Evolutionary conservation across 2,329 filamentous ascomycete genomes (phyloP).

Genomic region (Ceratocystis cacaofunesta): DNA sequence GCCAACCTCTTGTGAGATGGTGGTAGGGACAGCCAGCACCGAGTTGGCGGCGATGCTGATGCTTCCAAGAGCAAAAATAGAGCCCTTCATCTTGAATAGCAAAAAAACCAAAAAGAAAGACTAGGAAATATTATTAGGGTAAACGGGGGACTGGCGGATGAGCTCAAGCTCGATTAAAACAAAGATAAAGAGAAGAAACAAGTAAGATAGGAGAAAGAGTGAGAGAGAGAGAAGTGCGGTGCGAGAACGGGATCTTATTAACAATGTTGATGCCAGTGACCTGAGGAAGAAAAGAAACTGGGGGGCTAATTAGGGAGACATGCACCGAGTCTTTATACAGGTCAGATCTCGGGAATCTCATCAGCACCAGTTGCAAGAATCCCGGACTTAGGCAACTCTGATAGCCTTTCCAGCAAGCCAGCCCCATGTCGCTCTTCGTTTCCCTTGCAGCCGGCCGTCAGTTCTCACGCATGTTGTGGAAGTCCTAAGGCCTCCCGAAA

Average conservation of each 20-base stretch:
- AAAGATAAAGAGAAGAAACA: neutral
- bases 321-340: constrained; percentile 13
- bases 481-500: neutral
- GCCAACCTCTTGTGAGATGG: constrained; percentile 20
- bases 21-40: constrained; percentile 12
- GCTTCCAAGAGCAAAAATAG: constrained; percentile 7
- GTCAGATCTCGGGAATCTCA: neutral
- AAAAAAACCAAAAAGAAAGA: neutral
- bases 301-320: constrained; percentile 3
- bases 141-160: neutral
- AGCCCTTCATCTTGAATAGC: constrained; percentile 16
- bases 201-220: neutral
- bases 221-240: constrained; percentile 14
- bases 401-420: neutral
- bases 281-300: constrained; percentile 11
- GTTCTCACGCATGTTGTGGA: neutral
- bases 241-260: constrained; percentile 12
- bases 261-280: constrained; percentile 6
- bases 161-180: neutral
- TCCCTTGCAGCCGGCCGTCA: constrained; percentile 7
- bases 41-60: constrained; percentile 10
- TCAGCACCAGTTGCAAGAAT: neutral
- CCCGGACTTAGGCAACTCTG: neutral
- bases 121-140: neutral
- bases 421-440: neutral